A percentile compares a stretch with the other conserved stretches of the same genome.
These are phyloP conservation scores for Solanum commersonii DNA, from an alignment of 257 asterid genomes.

Conservation along the genomic window DNA sequence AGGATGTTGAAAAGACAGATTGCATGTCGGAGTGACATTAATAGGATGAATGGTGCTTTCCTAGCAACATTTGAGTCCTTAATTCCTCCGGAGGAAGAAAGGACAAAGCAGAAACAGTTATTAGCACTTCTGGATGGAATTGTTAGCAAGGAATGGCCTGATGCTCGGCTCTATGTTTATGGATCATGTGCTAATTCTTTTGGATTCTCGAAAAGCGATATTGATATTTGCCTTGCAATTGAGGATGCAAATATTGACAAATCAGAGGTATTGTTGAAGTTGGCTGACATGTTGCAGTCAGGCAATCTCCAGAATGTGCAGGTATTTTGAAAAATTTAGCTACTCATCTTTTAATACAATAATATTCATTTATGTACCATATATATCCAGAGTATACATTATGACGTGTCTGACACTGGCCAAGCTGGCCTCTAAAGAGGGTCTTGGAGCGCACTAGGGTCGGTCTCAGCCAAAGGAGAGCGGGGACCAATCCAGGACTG, in stretches of 20 bases:
- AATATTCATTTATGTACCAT: background rate
- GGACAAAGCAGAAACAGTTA: slow-evolving; percentile 71
- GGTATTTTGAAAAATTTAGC: slow-evolving; percentile 23
- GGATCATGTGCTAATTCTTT: slow-evolving; percentile 98
- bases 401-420: background rate
- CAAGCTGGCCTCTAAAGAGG: background rate
- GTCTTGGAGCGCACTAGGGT: background rate
- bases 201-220: slow-evolving; percentile 86
- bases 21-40: slow-evolving; percentile 51
- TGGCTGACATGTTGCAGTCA: slow-evolving; percentile 69
- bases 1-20: slow-evolving; percentile 43
- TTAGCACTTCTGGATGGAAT: slow-evolving; percentile 47
- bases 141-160: slow-evolving; percentile 76
- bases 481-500: background rate
- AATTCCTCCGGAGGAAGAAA: slow-evolving; percentile 90
- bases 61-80: slow-evolving; percentile 55
- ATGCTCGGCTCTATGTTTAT: slow-evolving; percentile 65
- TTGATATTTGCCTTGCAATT: slow-evolving; percentile 83
- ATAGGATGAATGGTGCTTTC: slow-evolving; percentile 35
- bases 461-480: background rate
- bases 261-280: slow-evolving; percentile 62
- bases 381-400: background rate
- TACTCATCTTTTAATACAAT: background rate
- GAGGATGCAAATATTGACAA: slow-evolving; percentile 46
- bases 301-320: slow-evolving; percentile 83